A percentile compares a stretch with the other conserved stretches of the same genome.
These are phyloP conservation scores for Cyberlindnera samutprakarnensis DNA, from an alignment of 805 yeast species.

Conservation along the genomic window DNA sequence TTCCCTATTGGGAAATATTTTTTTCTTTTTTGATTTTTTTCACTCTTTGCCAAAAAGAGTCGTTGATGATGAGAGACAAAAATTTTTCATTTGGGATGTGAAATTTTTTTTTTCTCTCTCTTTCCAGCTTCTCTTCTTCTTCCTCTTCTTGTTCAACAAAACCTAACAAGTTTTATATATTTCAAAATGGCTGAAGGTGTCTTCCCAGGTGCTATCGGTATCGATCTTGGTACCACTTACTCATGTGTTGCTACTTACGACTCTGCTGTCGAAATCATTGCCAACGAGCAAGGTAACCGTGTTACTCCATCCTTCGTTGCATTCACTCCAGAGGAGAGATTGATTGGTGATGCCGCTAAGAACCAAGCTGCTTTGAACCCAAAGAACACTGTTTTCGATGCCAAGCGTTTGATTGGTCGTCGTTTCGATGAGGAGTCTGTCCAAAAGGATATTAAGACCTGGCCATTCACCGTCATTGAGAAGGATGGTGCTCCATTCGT, in stretches of 20 bases:
- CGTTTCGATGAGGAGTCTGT: constrained; percentile 70
- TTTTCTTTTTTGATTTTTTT: constrained; percentile 1
- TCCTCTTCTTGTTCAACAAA: background rate
- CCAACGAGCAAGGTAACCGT: constrained; percentile 83
- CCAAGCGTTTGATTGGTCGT: constrained; percentile 77
- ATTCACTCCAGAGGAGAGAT: constrained; percentile 70
- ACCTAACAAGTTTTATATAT: constrained; percentile 6
- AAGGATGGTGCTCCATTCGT: constrained; percentile 60
- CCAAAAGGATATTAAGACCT: constrained; percentile 85
- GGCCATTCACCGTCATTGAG: constrained; percentile 73
- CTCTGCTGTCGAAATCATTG: constrained; percentile 71
- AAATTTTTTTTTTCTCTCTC: constrained; percentile 10
- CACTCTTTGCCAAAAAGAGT: background rate
- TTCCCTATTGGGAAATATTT: constrained; percentile 5
- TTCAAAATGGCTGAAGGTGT: constrained; percentile 93
- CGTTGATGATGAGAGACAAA: too few species aligned
- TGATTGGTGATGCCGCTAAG: constrained; percentile 79
- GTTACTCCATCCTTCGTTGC: constrained; percentile 79
- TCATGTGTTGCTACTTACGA: constrained; percentile 75
- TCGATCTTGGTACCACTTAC: constrained; percentile 90
- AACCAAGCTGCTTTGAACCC: constrained; percentile 79
- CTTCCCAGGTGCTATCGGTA: constrained; percentile 99
- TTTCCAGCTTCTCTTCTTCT: constrained; percentile 3
- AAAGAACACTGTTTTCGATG: constrained; percentile 72
- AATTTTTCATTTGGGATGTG: too few species aligned